Percentiles rank a stretch among this genome's conserved stretches.
These are phyloP conservation scores for Pulveroboletus sp. DNA, from an alignment of 768 basidiomycete species.

Conservation along the genomic window DNA sequence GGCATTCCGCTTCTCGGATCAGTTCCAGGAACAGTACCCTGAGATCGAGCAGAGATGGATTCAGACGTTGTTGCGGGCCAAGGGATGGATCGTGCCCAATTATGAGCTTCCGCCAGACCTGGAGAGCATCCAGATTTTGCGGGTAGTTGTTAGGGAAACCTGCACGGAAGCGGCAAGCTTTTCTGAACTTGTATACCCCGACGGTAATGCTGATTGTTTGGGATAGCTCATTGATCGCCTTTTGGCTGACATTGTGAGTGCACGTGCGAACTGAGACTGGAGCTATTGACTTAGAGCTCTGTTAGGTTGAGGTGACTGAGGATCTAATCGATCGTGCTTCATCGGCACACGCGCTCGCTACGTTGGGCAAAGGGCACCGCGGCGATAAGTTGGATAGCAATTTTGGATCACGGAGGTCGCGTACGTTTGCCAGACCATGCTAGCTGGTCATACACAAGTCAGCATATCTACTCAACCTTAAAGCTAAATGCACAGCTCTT, in stretches of 20 bases:
- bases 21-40: slow-evolving; percentile 48
- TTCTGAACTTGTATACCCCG: slow-evolving; percentile 13
- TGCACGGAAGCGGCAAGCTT: slow-evolving; percentile 44
- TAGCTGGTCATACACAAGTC: too few species aligned
- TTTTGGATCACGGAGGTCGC: slow-evolving; percentile 43
- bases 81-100: slow-evolving; percentile 57
- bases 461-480: too few species aligned
- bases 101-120: slow-evolving; percentile 54
- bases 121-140: slow-evolving; percentile 51
- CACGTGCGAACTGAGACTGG: not conserved
- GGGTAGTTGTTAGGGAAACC: slow-evolving; percentile 58
- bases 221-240: slow-evolving; percentile 58
- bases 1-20: slow-evolving; percentile 51
- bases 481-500: too few species aligned
- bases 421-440: slow-evolving; percentile 68
- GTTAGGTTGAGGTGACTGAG: slow-evolving; percentile 62
- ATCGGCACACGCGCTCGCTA: slow-evolving; percentile 47
- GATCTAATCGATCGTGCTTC: slow-evolving; percentile 44
- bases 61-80: slow-evolving; percentile 44
- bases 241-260: slow-evolving; percentile 63
- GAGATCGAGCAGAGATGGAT: slow-evolving; percentile 56
- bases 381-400: slow-evolving; percentile 48
- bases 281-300: not conserved
- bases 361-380: slow-evolving; percentile 34
- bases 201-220: slow-evolving; percentile 23